Evolutionary conservation across 768 basidiomycete genomes (phyloP).

Genomic region (Sporobolomyces pararoseus): DNA sequence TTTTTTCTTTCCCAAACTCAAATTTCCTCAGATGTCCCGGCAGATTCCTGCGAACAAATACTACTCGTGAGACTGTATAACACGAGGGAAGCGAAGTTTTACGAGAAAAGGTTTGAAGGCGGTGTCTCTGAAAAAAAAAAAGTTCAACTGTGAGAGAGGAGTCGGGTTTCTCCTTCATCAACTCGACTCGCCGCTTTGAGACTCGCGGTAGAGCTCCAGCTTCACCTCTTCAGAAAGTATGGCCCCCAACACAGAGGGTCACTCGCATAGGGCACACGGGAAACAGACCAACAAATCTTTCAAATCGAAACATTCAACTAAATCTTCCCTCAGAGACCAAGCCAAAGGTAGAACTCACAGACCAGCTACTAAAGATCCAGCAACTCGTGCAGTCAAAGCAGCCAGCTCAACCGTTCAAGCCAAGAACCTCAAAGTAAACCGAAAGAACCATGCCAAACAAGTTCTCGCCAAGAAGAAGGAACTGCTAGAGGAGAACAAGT

Average conservation of each 20-base stretch:
- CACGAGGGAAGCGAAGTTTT: too few relatives aligned
- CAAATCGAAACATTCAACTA: slow-evolving; percentile 75
- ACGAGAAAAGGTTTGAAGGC: too few relatives aligned
- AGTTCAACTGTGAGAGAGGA: too few relatives aligned
- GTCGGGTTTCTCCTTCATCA: too few relatives aligned
- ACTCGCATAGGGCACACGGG: slow-evolving; percentile 73
- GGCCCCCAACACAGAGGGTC: slow-evolving; percentile 46
- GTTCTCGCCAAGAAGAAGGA: slow-evolving; percentile 67
- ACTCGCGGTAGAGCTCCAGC: too few relatives aligned
- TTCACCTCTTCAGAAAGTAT: not conserved
- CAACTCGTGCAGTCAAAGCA: slow-evolving; percentile 30
- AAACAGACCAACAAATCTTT: slow-evolving; percentile 92
- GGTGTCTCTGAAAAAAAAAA: too few relatives aligned
- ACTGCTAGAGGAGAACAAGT: slow-evolving; percentile 64
- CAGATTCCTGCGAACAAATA: too few relatives aligned
- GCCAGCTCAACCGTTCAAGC: slow-evolving; percentile 47
- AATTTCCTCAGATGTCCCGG: too few relatives aligned
- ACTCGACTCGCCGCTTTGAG: too few relatives aligned
- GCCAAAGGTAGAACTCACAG: slow-evolving; percentile 52
- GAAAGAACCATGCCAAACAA: slow-evolving; percentile 82
- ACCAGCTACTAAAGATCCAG: slow-evolving; percentile 25
- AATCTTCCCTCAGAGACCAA: slow-evolving; percentile 68
- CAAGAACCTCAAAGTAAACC: slow-evolving; percentile 69
- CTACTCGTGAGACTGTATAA: too few relatives aligned
- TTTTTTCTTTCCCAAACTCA: too few relatives aligned